Evolutionary conservation across 2,329 filamentous ascomycete species (phyloP).

Genomic region (Trichophyton rubrum): DNA sequence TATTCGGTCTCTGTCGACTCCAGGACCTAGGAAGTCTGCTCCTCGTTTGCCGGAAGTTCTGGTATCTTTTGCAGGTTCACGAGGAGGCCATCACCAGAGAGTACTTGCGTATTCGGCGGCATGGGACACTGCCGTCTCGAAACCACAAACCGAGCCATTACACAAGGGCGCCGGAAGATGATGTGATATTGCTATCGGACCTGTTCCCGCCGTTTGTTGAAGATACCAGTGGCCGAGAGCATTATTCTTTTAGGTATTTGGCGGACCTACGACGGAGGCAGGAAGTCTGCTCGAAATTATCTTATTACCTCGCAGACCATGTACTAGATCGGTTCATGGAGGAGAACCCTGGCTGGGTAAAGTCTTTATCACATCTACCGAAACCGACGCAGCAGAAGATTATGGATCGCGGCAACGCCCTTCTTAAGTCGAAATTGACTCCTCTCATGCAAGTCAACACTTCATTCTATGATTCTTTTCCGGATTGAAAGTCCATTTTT

Average conservation of each 20-base stretch:
- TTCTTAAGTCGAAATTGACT: conserved; percentile 29
- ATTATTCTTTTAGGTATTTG: conserved; percentile 32
- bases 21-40: conserved; percentile 26
- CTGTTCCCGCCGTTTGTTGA: conserved; percentile 30
- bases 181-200: conserved; percentile 33
- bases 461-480: background rate
- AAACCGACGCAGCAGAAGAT: conserved; percentile 25
- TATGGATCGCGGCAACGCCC: conserved; percentile 23
- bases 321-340: conserved; percentile 29
- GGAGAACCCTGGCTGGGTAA: conserved; percentile 19
- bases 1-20: conserved; percentile 30
- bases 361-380: conserved; percentile 23
- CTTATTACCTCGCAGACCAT: conserved; percentile 31
- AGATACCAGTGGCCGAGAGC: conserved; percentile 20
- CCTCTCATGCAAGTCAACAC: conserved; percentile 27
- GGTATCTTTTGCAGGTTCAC: conserved; percentile 25
- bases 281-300: conserved; percentile 27
- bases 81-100: conserved; percentile 31
- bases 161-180: conserved; percentile 31
- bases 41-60: conserved; percentile 30
- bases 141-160: conserved; percentile 26
- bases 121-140: conserved; percentile 32
- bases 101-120: conserved; percentile 31
- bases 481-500: too few relatives aligned
- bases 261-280: conserved; percentile 27